phyloP scores from a whole-genome alignment of 108 stramenopile species.

The Thalassiosira profunda region DNA sequence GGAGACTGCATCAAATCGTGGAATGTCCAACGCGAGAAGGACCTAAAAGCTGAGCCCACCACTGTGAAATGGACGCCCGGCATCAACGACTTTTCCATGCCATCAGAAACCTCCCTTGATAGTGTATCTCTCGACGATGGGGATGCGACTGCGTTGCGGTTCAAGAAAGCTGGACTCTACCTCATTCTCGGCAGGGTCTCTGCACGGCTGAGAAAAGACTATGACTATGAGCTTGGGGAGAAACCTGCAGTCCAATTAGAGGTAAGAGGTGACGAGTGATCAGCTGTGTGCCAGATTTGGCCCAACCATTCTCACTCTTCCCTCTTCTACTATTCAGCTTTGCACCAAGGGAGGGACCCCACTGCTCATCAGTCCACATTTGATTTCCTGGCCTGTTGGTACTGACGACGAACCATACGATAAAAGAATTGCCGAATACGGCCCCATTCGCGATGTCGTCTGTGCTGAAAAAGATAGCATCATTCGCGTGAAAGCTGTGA shows the following conservation, averaged over 20 bases:
- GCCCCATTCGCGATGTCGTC: slow-evolving; percentile 16
- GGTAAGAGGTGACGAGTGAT: too few species aligned
- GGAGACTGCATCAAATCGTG: slow-evolving; percentile 19
- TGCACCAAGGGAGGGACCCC: neutral
- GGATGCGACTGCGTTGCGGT: slow-evolving; percentile 24
- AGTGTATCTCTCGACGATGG: slow-evolving; percentile 11
- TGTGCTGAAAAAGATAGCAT: slow-evolving; percentile 12
- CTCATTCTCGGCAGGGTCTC: slow-evolving; percentile 19
- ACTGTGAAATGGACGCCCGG: slow-evolving; percentile 13
- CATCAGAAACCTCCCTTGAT: neutral
- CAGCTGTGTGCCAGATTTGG: too few species aligned
- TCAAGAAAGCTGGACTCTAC: slow-evolving; percentile 26
- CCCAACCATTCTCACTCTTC: too few species aligned
- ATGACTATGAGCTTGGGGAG: neutral
- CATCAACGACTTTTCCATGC: slow-evolving; percentile 14
- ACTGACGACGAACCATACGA: neutral
- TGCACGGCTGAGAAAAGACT: slow-evolving; percentile 13
- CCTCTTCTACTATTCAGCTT: too few species aligned
- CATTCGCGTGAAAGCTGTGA: neutral
- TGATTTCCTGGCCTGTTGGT: slow-evolving; percentile 3
- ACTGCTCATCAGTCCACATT: slow-evolving; percentile 6
- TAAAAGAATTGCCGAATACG: slow-evolving; percentile 18
- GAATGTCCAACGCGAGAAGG: neutral
- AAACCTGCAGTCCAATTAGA: slow-evolving; percentile 3
- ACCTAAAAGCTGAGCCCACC: slow-evolving; percentile 18